phyloP scores from a whole-genome alignment of 345 rosid genomes.

The Noccaea caerulescens region DNA sequence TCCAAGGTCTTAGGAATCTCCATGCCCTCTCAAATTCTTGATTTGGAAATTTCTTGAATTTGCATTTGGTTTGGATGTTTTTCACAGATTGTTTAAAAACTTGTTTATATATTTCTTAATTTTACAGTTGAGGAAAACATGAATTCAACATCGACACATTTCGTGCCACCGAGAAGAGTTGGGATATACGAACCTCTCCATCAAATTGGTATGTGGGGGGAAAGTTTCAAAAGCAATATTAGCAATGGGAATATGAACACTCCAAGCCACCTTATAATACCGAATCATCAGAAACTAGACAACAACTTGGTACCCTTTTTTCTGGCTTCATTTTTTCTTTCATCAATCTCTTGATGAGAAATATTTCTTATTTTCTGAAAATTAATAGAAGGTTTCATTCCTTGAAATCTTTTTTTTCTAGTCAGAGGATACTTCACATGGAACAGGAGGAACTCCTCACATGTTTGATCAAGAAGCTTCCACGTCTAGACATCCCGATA shows the following conservation, averaged over 20 bases:
- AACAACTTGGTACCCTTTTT: slow-evolving; percentile 56
- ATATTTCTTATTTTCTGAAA: slow-evolving; percentile 3
- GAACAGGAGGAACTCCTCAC: slow-evolving; percentile 58
- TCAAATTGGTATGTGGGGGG: slow-evolving; percentile 89
- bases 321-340: not conserved
- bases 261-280: slow-evolving; percentile 55
- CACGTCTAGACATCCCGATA: slow-evolving; percentile 62
- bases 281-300: slow-evolving; percentile 63
- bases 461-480: slow-evolving; percentile 80
- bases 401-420: slow-evolving; percentile 41
- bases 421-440: slow-evolving; percentile 92
- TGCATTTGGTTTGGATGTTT: slow-evolving; percentile 10
- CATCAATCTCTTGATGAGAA: not conserved
- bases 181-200: slow-evolving; percentile 74
- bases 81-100: slow-evolving; percentile 17
- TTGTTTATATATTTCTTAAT: not conserved
- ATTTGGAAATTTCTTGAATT: not conserved
- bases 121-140: slow-evolving; percentile 45
- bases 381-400: slow-evolving; percentile 2
- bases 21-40: not conserved
- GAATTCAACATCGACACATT: slow-evolving; percentile 82
- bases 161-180: slow-evolving; percentile 73
- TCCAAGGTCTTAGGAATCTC: slow-evolving; percentile 30
- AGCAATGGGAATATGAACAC: slow-evolving; percentile 52
- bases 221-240: slow-evolving; percentile 54